Evolutionary conservation across 1,284 basidiomycete genomes (phyloP).

Genomic region (Ceratobasidium papillatum): DNA sequence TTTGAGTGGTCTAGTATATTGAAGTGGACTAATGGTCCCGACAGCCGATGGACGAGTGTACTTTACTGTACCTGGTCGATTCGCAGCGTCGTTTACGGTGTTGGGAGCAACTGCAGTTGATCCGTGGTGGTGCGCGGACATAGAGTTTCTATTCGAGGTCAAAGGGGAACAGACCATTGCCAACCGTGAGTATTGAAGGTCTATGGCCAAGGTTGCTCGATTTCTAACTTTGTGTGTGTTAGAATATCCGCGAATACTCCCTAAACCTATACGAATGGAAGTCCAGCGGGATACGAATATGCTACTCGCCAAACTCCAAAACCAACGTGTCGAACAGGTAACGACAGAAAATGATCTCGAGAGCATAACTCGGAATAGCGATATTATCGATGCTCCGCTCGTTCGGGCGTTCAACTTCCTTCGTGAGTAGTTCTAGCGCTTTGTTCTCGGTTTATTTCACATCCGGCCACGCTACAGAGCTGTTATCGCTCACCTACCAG

Average conservation of each 20-base stretch:
- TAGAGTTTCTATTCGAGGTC: constrained; percentile 79
- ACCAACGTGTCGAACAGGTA: constrained; percentile 15
- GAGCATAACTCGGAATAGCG: constrained; percentile 47
- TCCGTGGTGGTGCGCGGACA: constrained; percentile 83
- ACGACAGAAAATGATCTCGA: constrained; percentile 51
- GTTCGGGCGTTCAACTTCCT: constrained; percentile 81
- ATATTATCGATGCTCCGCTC: constrained; percentile 75
- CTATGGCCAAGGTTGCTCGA: neutral
- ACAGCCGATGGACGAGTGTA: constrained; percentile 78
- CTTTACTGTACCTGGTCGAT: constrained; percentile 77
- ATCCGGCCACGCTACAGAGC: constrained; percentile 59
- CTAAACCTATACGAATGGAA: constrained; percentile 13
- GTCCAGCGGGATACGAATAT: constrained; percentile 20
- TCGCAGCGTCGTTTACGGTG: constrained; percentile 77
- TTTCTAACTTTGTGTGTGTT: neutral
- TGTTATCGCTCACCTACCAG: constrained; percentile 86
- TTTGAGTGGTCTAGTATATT: constrained; percentile 1
- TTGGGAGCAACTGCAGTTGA: constrained; percentile 70
- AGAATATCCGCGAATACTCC: constrained; percentile 36
- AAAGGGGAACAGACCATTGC: constrained; percentile 56
- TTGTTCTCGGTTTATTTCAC: neutral
- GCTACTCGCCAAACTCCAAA: constrained; percentile 17
- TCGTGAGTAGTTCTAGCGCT: constrained; percentile 60
- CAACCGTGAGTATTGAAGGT: neutral
- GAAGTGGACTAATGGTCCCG: neutral